Base-by-base conservation (phyloP, 805 yeast species). In the Pichia nanzhaoensis region DNA sequence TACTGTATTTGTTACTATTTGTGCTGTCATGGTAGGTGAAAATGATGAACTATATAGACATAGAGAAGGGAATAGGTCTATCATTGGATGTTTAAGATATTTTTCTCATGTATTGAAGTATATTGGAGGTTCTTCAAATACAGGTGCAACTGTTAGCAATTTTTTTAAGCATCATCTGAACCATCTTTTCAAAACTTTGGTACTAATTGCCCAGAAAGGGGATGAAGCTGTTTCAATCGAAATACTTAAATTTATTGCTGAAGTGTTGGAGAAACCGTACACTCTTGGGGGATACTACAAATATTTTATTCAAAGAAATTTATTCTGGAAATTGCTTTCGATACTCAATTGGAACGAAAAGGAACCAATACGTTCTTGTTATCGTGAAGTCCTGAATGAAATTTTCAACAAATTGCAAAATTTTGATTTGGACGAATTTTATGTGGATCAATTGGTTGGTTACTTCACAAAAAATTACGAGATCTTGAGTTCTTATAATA, bases 81-180 rank as follows among this genome's bases (percentile, higher is more conserved):
- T 52, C 8, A 19, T 53, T 5, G 63, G 61, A 6, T 53, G 60
- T 37, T 43, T 57, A 8, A 39, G 49, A 13, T 43, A 54, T 12
- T 14, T 60, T 10, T 46, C 45, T 8, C 43, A 41, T 18, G 45
- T 49, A 20, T 30, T 57, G 10, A 39, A 46, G 6, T 51, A 42
- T 37, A 47, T 52, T 21, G 43, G 40, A 4, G 37, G 43, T 1
- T 19, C 45, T 2, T 37, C 52, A 14, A 27, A 33, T 2, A 21
- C 42, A 2, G 56, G 60, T 14, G 37, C 37, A 9, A 16, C 39
- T 12, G 48, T 57, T 7, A 50, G 51, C 8, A 41, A 34, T 4
- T 51, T 58, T 34, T 37, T 53, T 16, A 44, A 51, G 19, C 49
- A 49, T 22, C 50, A 56, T 3, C 45, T 50, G 21, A 45, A 51